Percentiles rank a stretch among this genome's conserved stretches.
phyloP scores from a whole-genome alignment of 176 grass and related monocot species.

The Cenchrus americanus region DNA sequence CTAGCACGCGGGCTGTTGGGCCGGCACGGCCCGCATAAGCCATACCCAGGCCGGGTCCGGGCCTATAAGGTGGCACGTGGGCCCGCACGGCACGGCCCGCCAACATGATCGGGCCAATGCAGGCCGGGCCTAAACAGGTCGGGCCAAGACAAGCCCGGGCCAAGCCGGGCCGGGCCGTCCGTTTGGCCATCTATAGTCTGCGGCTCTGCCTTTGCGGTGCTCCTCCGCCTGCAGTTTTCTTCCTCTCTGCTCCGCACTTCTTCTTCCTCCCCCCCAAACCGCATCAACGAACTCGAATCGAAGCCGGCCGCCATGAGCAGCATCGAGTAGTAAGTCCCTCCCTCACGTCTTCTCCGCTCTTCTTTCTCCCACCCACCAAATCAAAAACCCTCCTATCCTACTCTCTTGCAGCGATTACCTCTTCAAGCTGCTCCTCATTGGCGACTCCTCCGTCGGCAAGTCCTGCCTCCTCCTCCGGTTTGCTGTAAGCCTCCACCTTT shows the following conservation, averaged over 20 bases:
- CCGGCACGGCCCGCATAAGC: no score
- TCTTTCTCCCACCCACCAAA: neutral
- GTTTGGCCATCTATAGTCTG: no score
- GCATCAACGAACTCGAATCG: constrained; percentile 1
- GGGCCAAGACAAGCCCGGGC: no score
- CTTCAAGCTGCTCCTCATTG: constrained; percentile 99
- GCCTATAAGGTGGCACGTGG: no score
- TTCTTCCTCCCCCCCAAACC: neutral
- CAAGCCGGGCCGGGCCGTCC: no score
- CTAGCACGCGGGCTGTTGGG: no score
- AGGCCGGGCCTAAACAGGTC: no score
- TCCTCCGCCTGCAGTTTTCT: neutral
- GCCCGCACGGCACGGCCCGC: no score
- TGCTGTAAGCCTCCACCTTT: constrained; percentile 39
- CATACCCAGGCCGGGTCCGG: no score
- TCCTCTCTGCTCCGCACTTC: neutral
- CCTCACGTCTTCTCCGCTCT: neutral
- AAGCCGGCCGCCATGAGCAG: constrained; percentile 57
- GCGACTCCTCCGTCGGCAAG: constrained; percentile 95
- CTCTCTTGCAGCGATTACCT: constrained; percentile 84
- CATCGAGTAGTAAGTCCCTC: constrained; percentile 68
- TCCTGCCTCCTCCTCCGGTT: constrained; percentile 94
- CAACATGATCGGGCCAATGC: no score
- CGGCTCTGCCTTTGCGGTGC: neutral
- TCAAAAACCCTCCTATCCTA: neutral